Evolutionary conservation across 805 yeast genomes (phyloP).

Genomic region (Ogataea allantospora): DNA sequence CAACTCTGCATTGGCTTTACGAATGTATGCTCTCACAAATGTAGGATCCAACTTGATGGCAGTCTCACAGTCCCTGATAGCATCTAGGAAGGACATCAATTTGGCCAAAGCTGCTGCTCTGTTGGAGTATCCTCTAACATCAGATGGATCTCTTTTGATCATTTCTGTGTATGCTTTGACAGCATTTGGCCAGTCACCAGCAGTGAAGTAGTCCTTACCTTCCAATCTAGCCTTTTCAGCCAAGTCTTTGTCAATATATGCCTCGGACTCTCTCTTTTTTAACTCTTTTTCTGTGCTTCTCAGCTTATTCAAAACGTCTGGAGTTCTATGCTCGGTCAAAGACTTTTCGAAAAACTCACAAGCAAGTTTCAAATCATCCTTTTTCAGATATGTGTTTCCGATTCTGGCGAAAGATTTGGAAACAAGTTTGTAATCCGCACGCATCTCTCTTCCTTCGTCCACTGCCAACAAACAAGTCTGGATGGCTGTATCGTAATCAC

Average conservation of each 20-base stretch:
- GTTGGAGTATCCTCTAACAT: constrained; percentile 94
- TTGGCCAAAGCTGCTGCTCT: constrained; percentile 97
- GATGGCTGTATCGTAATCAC: constrained; percentile 84
- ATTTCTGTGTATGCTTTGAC: constrained; percentile 93
- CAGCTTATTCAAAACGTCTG: constrained; percentile 84
- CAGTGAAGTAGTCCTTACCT: constrained; percentile 86
- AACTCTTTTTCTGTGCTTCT: constrained; percentile 84
- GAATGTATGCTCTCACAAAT: constrained; percentile 91
- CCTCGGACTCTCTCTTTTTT: constrained; percentile 72
- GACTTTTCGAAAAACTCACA: constrained; percentile 82
- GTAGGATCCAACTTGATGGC: constrained; percentile 88
- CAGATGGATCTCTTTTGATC: constrained; percentile 95
- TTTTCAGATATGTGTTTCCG: constrained; percentile 78
- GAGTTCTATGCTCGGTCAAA: constrained; percentile 94
- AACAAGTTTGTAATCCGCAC: constrained; percentile 88
- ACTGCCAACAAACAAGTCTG: constrained; percentile 78
- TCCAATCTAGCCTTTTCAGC: constrained; percentile 93
- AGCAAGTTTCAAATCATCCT: constrained; percentile 70
- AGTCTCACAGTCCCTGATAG: constrained; percentile 83
- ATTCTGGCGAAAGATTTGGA: constrained; percentile 93
- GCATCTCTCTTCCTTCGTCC: constrained; percentile 83
- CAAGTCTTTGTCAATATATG: constrained; percentile 83
- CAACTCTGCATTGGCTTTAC: constrained; percentile 93
- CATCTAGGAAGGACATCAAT: constrained; percentile 96
- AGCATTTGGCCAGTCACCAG: constrained; percentile 95